Conservation (phyloP, 345 rosid genomes). For the Gossypioides kirkii region DNA sequence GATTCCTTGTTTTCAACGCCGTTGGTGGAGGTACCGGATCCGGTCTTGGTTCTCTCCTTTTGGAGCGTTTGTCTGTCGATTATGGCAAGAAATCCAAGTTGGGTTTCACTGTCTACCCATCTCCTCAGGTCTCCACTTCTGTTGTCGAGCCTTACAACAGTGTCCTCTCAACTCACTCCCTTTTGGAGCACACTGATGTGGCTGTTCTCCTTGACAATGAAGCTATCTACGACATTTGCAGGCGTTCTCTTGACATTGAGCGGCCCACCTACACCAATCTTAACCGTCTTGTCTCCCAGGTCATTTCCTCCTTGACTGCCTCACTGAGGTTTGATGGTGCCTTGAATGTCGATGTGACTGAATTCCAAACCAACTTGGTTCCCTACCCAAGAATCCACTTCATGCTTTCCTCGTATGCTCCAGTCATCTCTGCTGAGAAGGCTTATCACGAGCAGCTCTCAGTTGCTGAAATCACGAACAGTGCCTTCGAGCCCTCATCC, state of each 20-base stretch:
- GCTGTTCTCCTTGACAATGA: slow-evolving; percentile 54
- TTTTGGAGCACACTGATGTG: slow-evolving; percentile 60
- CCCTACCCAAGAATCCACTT: slow-evolving; percentile 84
- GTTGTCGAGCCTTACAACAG: slow-evolving; percentile 80
- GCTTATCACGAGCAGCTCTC: slow-evolving; percentile 57
- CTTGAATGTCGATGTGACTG: slow-evolving; percentile 65
- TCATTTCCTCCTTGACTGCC: slow-evolving; percentile 72
- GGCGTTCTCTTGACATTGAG: slow-evolving; percentile 71
- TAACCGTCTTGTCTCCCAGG: slow-evolving; percentile 68
- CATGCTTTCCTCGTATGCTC: slow-evolving; percentile 81
- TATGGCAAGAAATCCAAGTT: slow-evolving; percentile 71
- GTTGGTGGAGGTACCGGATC: slow-evolving; percentile 84
- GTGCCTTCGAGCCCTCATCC: slow-evolving; percentile 44
- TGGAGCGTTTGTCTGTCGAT: slow-evolving; percentile 71
- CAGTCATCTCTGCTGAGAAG: slow-evolving; percentile 62
- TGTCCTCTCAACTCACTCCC: slow-evolving; percentile 71
- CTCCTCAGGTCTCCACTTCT: slow-evolving; percentile 73
- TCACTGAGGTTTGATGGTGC: slow-evolving; percentile 83
- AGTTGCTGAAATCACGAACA: slow-evolving; percentile 55
- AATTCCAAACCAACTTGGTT: slow-evolving; percentile 75
- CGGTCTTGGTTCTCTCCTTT: slow-evolving; percentile 70
- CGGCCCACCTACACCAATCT: slow-evolving; percentile 80
- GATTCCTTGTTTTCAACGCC: slow-evolving; percentile 74
- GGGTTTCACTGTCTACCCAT: slow-evolving; percentile 75
- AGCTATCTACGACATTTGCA: slow-evolving; percentile 56